Evolutionary conservation across 2,329 filamentous ascomycete species (phyloP), one percentile per base, ranked within the genome.

Genomic region (Falciphora oryzae): DNA sequence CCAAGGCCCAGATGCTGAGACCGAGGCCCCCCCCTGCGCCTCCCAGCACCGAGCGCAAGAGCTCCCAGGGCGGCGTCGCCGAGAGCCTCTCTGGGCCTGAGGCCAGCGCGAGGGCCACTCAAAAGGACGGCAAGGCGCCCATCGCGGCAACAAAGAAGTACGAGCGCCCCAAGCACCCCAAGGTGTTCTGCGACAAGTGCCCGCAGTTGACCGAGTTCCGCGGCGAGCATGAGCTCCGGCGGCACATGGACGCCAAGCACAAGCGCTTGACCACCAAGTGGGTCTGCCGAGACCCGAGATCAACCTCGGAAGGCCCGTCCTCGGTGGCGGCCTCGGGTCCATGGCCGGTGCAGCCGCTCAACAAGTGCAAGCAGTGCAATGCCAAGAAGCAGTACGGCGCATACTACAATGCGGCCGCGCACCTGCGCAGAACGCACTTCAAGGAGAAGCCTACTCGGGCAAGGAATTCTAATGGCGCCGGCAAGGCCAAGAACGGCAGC

Each of bases 371-470:
- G 76, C 85, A 90, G 61, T 98, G 94, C 75, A 84, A 83, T 61
- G 83, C 83, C 59, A 79, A 83, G 64, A 97, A 97, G 80, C 84
- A 85, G 65, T 98, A 98, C 70, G 90, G 90, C 4, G 91, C 91
- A 22, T 95, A 97, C 78, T 97, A 98, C 78, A 98, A 98, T 71
- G 94, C 93, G 0, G 93, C 93, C 0, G 94, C 93, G 0, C 94
- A 98, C 74, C 83, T 98, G 11, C 85, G 93, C 57, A 88, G 94
- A 62, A 89, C 90, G 0, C 94, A 98, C 74, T 98, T 97, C 81
- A 91, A 90, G 72, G 89, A 81, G 63, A 85, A 85, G 75, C 73
- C 78, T 2, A 72, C 77, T 10, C 79, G 83, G 59, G 79, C 77
- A 70, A 70, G 67, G 25, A 72, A 70, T 53, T 73, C 73, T 53